These are phyloP conservation scores for Phytophthora cryptogea DNA, from an alignment of 352 stramenopile species.

Conservation along the genomic window DNA sequence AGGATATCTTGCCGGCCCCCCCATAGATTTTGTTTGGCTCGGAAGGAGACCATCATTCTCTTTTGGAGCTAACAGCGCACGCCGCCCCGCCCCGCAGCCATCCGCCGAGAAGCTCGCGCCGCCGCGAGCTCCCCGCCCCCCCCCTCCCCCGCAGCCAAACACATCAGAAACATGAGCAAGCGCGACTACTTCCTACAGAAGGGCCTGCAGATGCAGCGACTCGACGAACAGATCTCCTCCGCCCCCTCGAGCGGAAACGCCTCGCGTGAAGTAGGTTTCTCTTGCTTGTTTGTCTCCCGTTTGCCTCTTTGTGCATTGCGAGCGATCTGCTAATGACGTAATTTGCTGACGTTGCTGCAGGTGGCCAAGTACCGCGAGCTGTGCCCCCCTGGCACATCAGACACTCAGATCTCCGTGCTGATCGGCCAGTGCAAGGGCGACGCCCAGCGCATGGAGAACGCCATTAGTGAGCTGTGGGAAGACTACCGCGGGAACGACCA, in stretches of 20 bases:
- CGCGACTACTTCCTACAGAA: conserved; percentile 86
- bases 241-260: conserved; percentile 38
- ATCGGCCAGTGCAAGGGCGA: conserved; percentile 79
- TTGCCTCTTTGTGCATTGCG: no score
- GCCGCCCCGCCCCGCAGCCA: conserved; percentile 4
- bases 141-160: conserved; percentile 25
- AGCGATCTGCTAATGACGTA: not conserved
- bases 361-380: conserved; percentile 80
- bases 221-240: conserved; percentile 58
- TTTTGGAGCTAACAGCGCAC: conserved; percentile 25
- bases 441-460: conserved; percentile 66
- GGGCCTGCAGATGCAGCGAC: conserved; percentile 80
- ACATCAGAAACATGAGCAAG: conserved; percentile 80
- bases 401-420: conserved; percentile 72
- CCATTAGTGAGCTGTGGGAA: conserved; percentile 87
- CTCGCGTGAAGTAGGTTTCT: conserved; percentile 58
- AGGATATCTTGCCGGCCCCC: conserved; percentile 25
- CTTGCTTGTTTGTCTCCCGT: not conserved
- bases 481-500: conserved; percentile 64
- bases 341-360: conserved; percentile 24
- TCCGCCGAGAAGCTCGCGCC: conserved; percentile 19
- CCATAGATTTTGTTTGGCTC: conserved; percentile 44
- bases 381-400: conserved; percentile 79
- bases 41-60: conserved; percentile 39
- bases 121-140: conserved; percentile 14